Conservation (phyloP, 2,329 filamentous ascomycete species). For the Epichloe uncinata region DNA sequence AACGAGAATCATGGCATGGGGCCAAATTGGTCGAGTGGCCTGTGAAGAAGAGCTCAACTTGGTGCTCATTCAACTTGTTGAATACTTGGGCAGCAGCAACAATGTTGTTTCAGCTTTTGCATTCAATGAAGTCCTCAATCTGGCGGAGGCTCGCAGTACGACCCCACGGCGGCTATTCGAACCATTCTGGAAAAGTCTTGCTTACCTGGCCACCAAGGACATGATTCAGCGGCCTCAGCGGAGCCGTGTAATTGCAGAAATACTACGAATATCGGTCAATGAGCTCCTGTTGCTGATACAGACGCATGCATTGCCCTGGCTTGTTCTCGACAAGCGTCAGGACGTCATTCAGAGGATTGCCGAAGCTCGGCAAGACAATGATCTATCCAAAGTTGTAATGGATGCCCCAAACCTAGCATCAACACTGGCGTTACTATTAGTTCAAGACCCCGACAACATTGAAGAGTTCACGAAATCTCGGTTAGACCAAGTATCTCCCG, state of each 20-base stretch:
- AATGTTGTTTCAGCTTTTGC: constrained; percentile 67
- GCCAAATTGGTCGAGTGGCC: constrained; percentile 65
- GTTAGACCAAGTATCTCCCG: constrained; percentile 53
- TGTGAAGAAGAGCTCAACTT: constrained; percentile 77
- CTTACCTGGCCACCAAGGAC: constrained; percentile 71
- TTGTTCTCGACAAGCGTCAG: constrained; percentile 64
- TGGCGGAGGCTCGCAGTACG: constrained; percentile 52
- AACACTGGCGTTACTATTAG: constrained; percentile 45
- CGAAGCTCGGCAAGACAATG: constrained; percentile 56
- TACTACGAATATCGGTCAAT: constrained; percentile 62
- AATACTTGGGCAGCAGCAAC: constrained; percentile 77
- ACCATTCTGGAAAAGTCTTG: constrained; percentile 81
- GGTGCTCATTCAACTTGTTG: constrained; percentile 68
- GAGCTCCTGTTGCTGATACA: constrained; percentile 68
- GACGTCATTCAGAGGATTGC: constrained; percentile 75
- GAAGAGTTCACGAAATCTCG: constrained; percentile 56
- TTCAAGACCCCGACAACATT: constrained; percentile 41
- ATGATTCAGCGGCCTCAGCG: constrained; percentile 70
- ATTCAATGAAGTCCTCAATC: constrained; percentile 65
- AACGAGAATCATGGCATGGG: constrained; percentile 74
- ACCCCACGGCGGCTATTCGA: constrained; percentile 59
- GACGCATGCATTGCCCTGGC: constrained; percentile 68
- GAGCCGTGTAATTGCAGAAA: constrained; percentile 63
- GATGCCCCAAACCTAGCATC: constrained; percentile 43
- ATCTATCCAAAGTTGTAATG: constrained; percentile 43